phyloP scores from a whole-genome alignment of 805 yeast genomes.

The Candida schatavii region DNA sequence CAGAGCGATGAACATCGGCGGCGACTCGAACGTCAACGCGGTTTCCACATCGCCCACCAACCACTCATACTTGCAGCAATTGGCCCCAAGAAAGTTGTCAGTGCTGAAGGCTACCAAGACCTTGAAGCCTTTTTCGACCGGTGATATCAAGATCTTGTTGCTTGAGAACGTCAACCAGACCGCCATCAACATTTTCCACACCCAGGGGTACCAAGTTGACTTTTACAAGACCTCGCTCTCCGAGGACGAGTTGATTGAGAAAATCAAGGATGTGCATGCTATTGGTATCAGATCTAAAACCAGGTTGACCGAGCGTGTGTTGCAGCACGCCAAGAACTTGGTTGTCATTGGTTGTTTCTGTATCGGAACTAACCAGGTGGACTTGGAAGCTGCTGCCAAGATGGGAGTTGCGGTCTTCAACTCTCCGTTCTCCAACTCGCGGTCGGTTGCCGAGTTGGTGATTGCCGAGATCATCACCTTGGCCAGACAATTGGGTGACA shows the following conservation, averaged over 20 bases:
- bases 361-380: conserved; percentile 98
- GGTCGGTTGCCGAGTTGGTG: conserved; percentile 97
- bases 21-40: conserved; percentile 44
- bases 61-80: conserved; percentile 63
- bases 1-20: conserved; percentile 43
- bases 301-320: conserved; percentile 72
- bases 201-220: conserved; percentile 97
- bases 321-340: conserved; percentile 84
- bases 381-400: conserved; percentile 85
- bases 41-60: conserved; percentile 80
- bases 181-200: conserved; percentile 78
- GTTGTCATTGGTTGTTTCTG: conserved; percentile 96
- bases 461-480: conserved; percentile 91
- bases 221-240: conserved; percentile 84
- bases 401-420: conserved; percentile 95
- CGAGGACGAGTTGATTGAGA: conserved; percentile 92
- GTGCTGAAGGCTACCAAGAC: conserved; percentile 57
- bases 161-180: conserved; percentile 93
- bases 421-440: conserved; percentile 97
- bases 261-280: conserved; percentile 91
- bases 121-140: conserved; percentile 92
- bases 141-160: conserved; percentile 87
- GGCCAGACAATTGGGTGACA: conserved; percentile 96
- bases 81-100: conserved; percentile 34
- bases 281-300: conserved; percentile 98